Percentiles rank a stretch among this genome's conserved stretches.
Evolutionary conservation across 2,329 filamentous ascomycete genomes (phyloP).

Genomic region (Graphium sp.): DNA sequence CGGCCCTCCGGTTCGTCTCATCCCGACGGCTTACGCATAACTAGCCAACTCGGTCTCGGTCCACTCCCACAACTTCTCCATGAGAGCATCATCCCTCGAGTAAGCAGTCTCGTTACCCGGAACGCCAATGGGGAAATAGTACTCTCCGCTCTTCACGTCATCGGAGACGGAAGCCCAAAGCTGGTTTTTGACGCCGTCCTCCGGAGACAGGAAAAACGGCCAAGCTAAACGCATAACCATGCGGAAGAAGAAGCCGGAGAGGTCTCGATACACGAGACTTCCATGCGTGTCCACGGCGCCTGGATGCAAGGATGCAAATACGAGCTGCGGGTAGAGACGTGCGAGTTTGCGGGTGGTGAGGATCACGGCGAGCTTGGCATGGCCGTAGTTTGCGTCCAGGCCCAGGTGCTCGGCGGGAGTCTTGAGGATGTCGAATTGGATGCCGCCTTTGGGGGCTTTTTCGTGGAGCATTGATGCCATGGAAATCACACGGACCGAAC

Average conservation of each 20-base stretch:
- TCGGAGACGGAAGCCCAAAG: conserved; percentile 22
- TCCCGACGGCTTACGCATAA: no score
- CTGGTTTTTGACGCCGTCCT: conserved; percentile 20
- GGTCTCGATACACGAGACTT: no score
- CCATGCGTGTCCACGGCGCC: conserved; percentile 12
- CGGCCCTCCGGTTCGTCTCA: no score
- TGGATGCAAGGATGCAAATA: conserved; percentile 11
- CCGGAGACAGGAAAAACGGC: conserved; percentile 9
- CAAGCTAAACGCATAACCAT: conserved; percentile 6
- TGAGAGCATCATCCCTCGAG: conserved; percentile 11
- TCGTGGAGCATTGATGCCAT: conserved; percentile 11
- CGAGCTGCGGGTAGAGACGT: conserved; percentile 9
- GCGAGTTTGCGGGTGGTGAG: conserved; percentile 13
- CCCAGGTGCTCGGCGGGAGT: conserved; percentile 7
- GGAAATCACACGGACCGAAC: conserved; percentile 14
- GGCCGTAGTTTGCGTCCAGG: conserved; percentile 11
- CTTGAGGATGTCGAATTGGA: conserved; percentile 14
- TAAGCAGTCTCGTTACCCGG: conserved; percentile 8
- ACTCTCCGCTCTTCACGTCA: conserved; percentile 14
- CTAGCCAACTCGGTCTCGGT: conserved; percentile 14
- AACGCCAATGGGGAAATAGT: conserved; percentile 16
- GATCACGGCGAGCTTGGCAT: conserved; percentile 15
- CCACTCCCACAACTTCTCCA: conserved; percentile 17
- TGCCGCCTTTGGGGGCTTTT: conserved; percentile 9
- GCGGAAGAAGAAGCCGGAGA: conserved; percentile 4